These are phyloP conservation scores for Phytophthora podocarpi DNA, from an alignment of 352 stramenopile genomes.

Conservation along the genomic window DNA sequence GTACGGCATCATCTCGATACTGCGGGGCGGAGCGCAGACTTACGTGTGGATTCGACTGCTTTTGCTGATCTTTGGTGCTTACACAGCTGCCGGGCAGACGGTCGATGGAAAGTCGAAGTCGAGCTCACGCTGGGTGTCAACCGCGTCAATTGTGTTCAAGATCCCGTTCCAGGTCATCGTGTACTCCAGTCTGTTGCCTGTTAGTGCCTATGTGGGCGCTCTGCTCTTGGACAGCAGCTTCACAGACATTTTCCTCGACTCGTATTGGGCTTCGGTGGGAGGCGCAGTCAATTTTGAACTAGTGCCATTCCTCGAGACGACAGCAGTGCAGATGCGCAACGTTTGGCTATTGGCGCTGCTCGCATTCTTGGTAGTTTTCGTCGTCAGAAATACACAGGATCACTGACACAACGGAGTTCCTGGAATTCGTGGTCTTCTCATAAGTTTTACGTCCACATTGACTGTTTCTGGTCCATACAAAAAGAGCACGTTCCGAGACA, in stretches of 20 bases:
- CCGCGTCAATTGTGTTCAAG: conserved; percentile 32
- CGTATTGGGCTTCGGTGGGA: conserved; percentile 37
- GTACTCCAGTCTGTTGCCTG: conserved; percentile 49
- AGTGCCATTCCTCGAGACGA: conserved; percentile 32
- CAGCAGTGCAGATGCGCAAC: conserved; percentile 49
- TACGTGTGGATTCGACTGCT: conserved; percentile 57
- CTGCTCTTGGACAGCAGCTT: conserved; percentile 50
- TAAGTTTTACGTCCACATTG: conserved; percentile 40
- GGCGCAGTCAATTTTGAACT: conserved; percentile 27
- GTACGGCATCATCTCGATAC: conserved; percentile 22
- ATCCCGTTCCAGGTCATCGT: conserved; percentile 62
- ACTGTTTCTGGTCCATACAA: conserved; percentile 42
- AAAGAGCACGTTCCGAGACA: conserved; percentile 8
- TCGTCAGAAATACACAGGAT: conserved; percentile 9
- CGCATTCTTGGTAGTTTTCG: conserved; percentile 25
- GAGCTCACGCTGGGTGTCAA: not conserved
- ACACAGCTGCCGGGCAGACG: not conserved
- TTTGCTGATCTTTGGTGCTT: conserved; percentile 23
- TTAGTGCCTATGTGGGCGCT: conserved; percentile 39
- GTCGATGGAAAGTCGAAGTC: not conserved
- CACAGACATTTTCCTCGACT: conserved; percentile 46
- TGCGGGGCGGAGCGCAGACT: conserved; percentile 38
- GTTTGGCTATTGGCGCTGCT: conserved; percentile 52
- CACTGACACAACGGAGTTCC: conserved; percentile 25
- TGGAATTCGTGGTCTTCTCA: conserved; percentile 37